Percentiles rank a stretch among this genome's conserved stretches.
phyloP scores from a whole-genome alignment of 768 basidiomycete species.

The Amanita fuliginea region DNA sequence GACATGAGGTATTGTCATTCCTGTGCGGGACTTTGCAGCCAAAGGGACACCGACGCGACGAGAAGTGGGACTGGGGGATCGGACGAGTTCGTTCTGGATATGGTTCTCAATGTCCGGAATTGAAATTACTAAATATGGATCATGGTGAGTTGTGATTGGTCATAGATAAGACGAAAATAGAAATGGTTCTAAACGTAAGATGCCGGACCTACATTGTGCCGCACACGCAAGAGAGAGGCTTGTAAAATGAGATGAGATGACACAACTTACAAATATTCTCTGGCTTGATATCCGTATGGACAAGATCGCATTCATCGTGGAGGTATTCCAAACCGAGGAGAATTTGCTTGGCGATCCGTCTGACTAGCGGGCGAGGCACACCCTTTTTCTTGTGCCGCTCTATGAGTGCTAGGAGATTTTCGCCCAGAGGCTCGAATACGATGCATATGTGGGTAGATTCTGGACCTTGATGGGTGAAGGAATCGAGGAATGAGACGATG shows the following conservation, averaged over 20 bases:
- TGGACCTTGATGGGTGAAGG: conserved; percentile 68
- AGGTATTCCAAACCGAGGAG: conserved; percentile 85
- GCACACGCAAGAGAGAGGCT: conserved; percentile 4
- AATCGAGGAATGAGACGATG: conserved; percentile 85
- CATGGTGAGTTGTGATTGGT: conserved; percentile 14
- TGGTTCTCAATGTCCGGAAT: conserved; percentile 74
- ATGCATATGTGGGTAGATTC: conserved; percentile 80
- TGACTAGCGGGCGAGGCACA: conserved; percentile 73
- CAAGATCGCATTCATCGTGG: conserved; percentile 85
- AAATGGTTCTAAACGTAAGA: not conserved
- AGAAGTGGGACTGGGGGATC: conserved; percentile 62
- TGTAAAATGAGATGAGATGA: conserved; percentile 5
- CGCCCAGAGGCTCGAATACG: conserved; percentile 80
- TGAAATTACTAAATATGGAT: conserved; percentile 53
- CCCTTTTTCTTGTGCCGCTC: conserved; percentile 77
- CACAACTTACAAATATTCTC: conserved; percentile 80
- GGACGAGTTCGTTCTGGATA: conserved; percentile 56
- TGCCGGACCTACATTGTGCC: not conserved
- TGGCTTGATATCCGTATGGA: conserved; percentile 91
- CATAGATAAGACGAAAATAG: conserved; percentile 13
- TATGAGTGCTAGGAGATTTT: conserved; percentile 64
- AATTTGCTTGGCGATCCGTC: conserved; percentile 77
- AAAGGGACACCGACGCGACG: conserved; percentile 74
- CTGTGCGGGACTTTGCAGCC: conserved; percentile 50
- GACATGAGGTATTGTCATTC: conserved; percentile 49